These are phyloP conservation scores for Multifurca ochricompacta DNA, from an alignment of 768 basidiomycete species.

Conservation along the genomic window DNA sequence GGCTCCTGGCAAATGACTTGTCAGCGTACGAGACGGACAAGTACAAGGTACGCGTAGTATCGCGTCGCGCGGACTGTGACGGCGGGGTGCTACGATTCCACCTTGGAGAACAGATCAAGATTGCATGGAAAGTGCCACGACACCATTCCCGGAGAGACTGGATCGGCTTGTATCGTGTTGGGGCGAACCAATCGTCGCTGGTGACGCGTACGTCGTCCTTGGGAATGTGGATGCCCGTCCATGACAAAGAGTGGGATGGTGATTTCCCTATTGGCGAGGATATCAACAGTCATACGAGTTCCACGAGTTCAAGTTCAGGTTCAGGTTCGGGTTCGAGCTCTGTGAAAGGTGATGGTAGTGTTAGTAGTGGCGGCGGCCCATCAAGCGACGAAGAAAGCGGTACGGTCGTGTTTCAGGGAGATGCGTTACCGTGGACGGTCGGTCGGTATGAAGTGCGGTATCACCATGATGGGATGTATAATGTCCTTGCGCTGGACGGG, in stretches of 20 bases:
- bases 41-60: conserved; percentile 61
- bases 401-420: conserved; percentile 63
- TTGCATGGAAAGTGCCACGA: conserved; percentile 82
- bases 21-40: conserved; percentile 71
- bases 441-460: conserved; percentile 89
- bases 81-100: conserved; percentile 66
- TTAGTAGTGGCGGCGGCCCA: too few relatives aligned
- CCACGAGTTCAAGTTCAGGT: too few relatives aligned
- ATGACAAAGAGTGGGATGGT: conserved; percentile 90
- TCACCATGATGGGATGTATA: conserved; percentile 96
- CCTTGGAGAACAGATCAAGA: conserved; percentile 81
- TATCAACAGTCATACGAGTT: conserved; percentile 26
- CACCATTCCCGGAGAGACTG: conserved; percentile 89
- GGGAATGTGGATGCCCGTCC: conserved; percentile 91
- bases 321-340: too few relatives aligned
- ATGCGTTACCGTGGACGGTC: conserved; percentile 77
- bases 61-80: conserved; percentile 45
- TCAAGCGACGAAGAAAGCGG: conserved; percentile 51
- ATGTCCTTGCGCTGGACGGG: conserved; percentile 80
- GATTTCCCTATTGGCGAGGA: conserved; percentile 54
- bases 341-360: too few relatives aligned
- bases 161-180: conserved; percentile 90
- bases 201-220: conserved; percentile 80
- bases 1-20: conserved; percentile 78
- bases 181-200: conserved; percentile 74